Evolutionary conservation across 2,329 filamentous ascomycete genomes (phyloP).

Genomic region (Colletotrichum eremochloae): DNA sequence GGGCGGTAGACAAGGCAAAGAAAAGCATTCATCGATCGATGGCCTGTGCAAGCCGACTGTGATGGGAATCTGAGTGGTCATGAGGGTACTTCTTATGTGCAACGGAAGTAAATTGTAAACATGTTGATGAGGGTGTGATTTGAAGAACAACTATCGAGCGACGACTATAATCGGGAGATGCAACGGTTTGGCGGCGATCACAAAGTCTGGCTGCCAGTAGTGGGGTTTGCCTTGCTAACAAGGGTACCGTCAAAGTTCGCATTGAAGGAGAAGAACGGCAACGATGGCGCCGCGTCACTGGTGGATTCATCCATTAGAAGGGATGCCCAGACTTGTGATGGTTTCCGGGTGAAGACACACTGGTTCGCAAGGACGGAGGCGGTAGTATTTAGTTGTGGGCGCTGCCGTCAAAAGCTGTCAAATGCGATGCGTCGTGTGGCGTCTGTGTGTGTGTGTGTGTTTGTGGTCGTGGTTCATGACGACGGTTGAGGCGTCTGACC

Average conservation of each 20-base stretch:
- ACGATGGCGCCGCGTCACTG: constrained; percentile 23
- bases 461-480: not conserved
- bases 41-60: constrained; percentile 10
- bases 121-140: constrained; percentile 15
- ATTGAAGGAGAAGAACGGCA: constrained; percentile 19
- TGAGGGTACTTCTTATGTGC: not conserved
- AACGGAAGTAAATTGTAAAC: constrained; percentile 22
- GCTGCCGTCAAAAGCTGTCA: constrained; percentile 2
- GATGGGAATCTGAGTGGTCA: constrained; percentile 16
- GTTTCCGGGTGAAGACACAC: constrained; percentile 5
- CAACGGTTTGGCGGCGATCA: constrained; percentile 17
- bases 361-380: not conserved
- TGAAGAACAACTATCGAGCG: not conserved
- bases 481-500: not conserved
- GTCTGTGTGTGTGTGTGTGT: constrained; percentile 6
- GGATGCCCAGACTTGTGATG: constrained; percentile 40
- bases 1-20: not conserved
- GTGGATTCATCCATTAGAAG: constrained; percentile 37
- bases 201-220: constrained; percentile 6
- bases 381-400: constrained; percentile 1
- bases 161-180: not conserved
- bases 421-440: constrained; percentile 14
- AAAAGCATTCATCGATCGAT: constrained; percentile 10
- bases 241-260: constrained; percentile 18
- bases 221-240: constrained; percentile 17